Base-by-base conservation (phyloP, 2,329 filamentous ascomycete species). In the Botrytis cinerea region DNA sequence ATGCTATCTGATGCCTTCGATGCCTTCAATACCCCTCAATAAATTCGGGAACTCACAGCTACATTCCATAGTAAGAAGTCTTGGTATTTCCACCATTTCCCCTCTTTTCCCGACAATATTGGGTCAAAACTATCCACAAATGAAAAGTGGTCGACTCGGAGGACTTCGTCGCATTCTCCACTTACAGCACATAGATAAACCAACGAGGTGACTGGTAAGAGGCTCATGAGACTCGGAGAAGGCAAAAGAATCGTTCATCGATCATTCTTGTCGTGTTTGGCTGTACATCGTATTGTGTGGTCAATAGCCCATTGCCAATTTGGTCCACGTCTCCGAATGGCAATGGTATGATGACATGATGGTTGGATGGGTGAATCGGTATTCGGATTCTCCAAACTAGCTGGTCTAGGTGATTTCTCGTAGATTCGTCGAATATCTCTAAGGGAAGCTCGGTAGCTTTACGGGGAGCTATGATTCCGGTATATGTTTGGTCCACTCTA, bases 71-170 rank as follows among this genome's bases (percentile, higher is more conserved):
- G 40, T 5, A 12, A 66, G 20, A 22, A 10, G 35, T 48, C 32
- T 67, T 67, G 28, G 45, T 20, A 67, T 54, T 54, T 54, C 35
- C 64, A 68, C 35, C 63, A 40, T 28, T 68, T 68, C 64, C 46
- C 46, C 46, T 54, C 64, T 54, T 68, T 54, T 54, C 28, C 46
- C 25, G 40, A 68, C 25, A 54, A 54, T 40, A 68, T 54, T 67
- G 25, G 45, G 45, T 67, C 46, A 14, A 67, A 67, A 67, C 32
- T 67, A 40, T 67, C 45, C 64, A 40, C 64, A 51, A 67, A 67
- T 67, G 64, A 67, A 51, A 67, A 40, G 64, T 54, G 45, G 64
- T 67, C 63, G 32, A 66, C 63, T 66, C 43, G 63, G 45, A 66
- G 45, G 32, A 32, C 62, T 35, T 64, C 28, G 35, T 64, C 62